phyloP scores from a whole-genome alignment of 345 rosid species.

The Viola odorata region DNA sequence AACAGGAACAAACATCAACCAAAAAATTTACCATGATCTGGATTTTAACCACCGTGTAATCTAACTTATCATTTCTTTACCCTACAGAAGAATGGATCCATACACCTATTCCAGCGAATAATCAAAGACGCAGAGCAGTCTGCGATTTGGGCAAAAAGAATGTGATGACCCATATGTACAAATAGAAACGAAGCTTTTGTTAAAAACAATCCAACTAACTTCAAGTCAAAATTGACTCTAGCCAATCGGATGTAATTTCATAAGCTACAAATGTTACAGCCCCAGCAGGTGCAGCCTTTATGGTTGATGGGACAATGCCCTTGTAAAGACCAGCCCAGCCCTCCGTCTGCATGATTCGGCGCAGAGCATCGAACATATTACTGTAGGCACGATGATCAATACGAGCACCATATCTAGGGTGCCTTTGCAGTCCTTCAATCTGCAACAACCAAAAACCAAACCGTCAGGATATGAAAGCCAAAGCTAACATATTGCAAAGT shows the following conservation, averaged over 20 bases:
- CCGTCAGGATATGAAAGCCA: neutral
- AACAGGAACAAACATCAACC: no score
- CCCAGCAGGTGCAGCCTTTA: constrained; percentile 98
- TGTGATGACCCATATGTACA: constrained; percentile 12
- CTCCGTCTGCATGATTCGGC: constrained; percentile 49
- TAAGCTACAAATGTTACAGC: constrained; percentile 92
- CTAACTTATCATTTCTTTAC: neutral
- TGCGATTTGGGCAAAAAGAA: constrained; percentile 17
- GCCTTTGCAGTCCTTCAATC: constrained; percentile 88
- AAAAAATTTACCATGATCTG: no score
- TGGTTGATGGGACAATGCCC: constrained; percentile 84
- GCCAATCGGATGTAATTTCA: constrained; percentile 73
- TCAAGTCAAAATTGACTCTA: constrained; percentile 59
- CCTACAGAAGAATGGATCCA: neutral
- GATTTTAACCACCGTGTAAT: no score
- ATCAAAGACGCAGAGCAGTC: neutral
- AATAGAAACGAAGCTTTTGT: neutral
- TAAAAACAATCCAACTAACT: neutral
- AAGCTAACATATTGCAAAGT: neutral
- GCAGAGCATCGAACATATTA: constrained; percentile 74
- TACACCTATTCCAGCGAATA: neutral
- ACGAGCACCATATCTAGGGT: constrained; percentile 84
- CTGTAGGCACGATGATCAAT: constrained; percentile 62
- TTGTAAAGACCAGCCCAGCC: constrained; percentile 95
- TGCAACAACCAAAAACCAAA: constrained; percentile 25